phyloP scores from a whole-genome alignment of 2,329 filamentous ascomycete genomes.

The Ilyonectria destructans region DNA sequence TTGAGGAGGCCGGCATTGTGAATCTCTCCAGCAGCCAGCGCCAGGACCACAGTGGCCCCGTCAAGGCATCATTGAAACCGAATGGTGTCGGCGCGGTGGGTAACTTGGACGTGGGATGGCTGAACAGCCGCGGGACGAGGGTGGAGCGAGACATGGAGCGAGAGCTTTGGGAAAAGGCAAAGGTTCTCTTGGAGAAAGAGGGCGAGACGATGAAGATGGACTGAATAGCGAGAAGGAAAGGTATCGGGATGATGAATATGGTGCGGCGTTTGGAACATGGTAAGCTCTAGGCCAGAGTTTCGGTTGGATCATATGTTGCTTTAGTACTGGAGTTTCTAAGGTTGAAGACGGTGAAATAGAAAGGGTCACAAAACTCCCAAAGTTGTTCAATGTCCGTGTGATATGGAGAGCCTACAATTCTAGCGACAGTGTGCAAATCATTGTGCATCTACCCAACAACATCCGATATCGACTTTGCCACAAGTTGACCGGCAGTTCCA shows the following conservation, averaged over 20 bases:
- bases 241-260: background rate
- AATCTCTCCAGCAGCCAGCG: slow-evolving; percentile 59
- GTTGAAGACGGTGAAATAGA: background rate
- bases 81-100: slow-evolving; percentile 71
- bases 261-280: slow-evolving; percentile 13
- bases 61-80: slow-evolving; percentile 66
- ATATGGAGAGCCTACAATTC: background rate
- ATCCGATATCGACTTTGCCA: background rate
- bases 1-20: slow-evolving; percentile 88
- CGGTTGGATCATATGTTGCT: background rate
- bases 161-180: slow-evolving; percentile 77
- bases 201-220: slow-evolving; percentile 39
- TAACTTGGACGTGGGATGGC: slow-evolving; percentile 88
- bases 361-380: background rate
- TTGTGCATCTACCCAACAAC: background rate
- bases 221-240: background rate
- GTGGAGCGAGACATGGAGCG: slow-evolving; percentile 88
- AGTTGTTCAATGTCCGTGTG: background rate
- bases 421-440: background rate
- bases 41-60: slow-evolving; percentile 53
- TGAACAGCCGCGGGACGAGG: slow-evolving; percentile 88
- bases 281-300: background rate
- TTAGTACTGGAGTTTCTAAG: background rate
- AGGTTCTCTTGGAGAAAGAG: slow-evolving; percentile 56
- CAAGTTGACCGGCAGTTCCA: too few species aligned